Evolutionary conservation across 2,329 filamentous ascomycete genomes (phyloP), one percentile per base, ranked within the genome.

Genomic region (Coniella lustricola): DNA sequence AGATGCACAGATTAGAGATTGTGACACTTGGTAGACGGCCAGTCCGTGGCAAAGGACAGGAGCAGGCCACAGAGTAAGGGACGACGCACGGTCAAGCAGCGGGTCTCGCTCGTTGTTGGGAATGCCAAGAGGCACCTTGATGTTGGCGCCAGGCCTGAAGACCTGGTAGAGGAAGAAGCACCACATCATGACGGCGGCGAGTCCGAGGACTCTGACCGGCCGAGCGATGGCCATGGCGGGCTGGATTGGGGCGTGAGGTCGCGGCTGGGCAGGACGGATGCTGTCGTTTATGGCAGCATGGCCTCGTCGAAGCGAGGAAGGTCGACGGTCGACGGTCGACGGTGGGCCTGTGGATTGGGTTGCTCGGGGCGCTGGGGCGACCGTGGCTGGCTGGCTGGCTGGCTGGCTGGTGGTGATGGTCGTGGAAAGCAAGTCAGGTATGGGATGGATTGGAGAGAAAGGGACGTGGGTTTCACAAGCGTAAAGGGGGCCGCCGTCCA

Each of bases 81-180:
- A 35, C 34, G 52, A 68, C 86, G 64, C 74, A 95, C 90, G 82
- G 67, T 96, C 90, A 61, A 90, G 65, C 61, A 91, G 88, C 48
- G 91, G 91, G 68, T 97, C 91, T 52, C 81, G 78, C 57, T 85
- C 80, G 69, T 63, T 62, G 33, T 62, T 70, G 58, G 60, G 68
- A 58, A 60, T 64, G 60, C 59, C 66, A 55, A 68, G 65, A 56
- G 67, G 65, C 31, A 63, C 61, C 44, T 60, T 57, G 56, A 69
- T 57, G 41, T 64, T 57, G 33, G 68, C 67, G 18, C 77, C 72
- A 8, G 79, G 75, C 53, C 77, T 79, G 64, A 86, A 81, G 59
- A 93, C 73, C 61, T 87, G 84, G 57, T 87, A 84, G 56, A 94
- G 68, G 60, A 95, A 81, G 66, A 90, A 90, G 54, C 87, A 74